Conservation (phyloP, 495 filamentous ascomycete species). For the Symbiotaphrina buchneri region DNA sequence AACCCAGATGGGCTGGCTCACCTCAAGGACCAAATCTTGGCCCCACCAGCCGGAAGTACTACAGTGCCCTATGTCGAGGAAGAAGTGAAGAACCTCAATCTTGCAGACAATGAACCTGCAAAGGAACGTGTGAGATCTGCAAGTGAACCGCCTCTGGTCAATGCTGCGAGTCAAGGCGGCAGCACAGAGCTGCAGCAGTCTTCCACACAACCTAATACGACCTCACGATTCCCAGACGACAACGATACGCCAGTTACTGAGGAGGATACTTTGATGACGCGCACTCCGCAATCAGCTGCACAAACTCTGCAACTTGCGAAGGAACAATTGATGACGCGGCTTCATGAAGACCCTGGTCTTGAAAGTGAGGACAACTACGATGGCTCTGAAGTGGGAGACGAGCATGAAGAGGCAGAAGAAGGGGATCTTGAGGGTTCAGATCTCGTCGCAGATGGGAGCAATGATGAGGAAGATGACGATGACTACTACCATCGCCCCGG, state of each 20-base stretch:
- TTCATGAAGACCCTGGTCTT: conserved; percentile 18
- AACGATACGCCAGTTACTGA: conserved; percentile 16
- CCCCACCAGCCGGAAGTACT: too few relatives aligned
- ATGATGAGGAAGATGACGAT: conserved; percentile 53
- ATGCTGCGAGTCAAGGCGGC: too few relatives aligned
- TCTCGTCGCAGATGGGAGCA: conserved; percentile 38
- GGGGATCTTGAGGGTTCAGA: conserved; percentile 24
- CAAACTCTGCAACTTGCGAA: conserved; percentile 30
- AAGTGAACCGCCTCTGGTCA: too few relatives aligned
- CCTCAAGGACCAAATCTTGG: too few relatives aligned
- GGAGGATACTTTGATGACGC: conserved; percentile 26
- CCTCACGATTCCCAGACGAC: too few relatives aligned
- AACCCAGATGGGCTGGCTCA: too few relatives aligned
- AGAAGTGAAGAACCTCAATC: too few relatives aligned
- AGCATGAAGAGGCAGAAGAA: conserved; percentile 1
- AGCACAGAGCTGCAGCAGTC: too few relatives aligned
- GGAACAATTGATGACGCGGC: conserved; percentile 32
- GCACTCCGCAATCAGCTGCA: conserved; percentile 29
- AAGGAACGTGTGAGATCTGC: too few relatives aligned
- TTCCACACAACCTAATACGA: too few relatives aligned
- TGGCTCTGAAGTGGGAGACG: conserved; percentile 4
- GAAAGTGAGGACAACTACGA: conserved; percentile 2
- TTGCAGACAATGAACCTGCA: too few relatives aligned
- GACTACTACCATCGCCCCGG: conserved; percentile 67
- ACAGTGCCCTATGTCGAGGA: too few relatives aligned